Conservation (phyloP, 2,329 filamentous ascomycete species). For the Gnomoniopsis sp. region DNA sequence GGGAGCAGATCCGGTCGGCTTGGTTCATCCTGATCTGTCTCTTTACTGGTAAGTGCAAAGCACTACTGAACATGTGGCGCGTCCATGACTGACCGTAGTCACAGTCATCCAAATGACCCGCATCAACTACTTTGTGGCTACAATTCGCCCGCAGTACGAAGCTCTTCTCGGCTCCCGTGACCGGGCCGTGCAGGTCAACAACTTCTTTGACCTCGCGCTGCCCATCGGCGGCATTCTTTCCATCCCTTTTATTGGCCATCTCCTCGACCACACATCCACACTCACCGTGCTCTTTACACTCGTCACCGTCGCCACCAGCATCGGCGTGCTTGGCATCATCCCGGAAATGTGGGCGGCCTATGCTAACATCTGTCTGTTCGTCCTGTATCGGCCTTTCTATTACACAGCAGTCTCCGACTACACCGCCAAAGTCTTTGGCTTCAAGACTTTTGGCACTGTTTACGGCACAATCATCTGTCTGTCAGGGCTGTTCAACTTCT, state of each 20-base stretch:
- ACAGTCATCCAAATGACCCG: constrained; percentile 67
- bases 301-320: constrained; percentile 67
- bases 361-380: constrained; percentile 72
- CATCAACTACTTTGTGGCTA: constrained; percentile 93
- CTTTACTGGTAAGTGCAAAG: constrained; percentile 60
- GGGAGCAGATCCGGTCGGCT: constrained; percentile 70
- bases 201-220: constrained; percentile 76
- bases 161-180: constrained; percentile 63
- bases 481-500: constrained; percentile 79
- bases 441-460: constrained; percentile 89
- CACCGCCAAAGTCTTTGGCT: constrained; percentile 86
- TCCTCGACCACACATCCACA: constrained; percentile 76
- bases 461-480: constrained; percentile 88
- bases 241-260: constrained; percentile 78
- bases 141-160: constrained; percentile 77
- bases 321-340: constrained; percentile 74
- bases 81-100: not conserved
- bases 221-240: constrained; percentile 80
- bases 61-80: not conserved
- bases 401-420: constrained; percentile 91
- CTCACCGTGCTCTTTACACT: constrained; percentile 67
- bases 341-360: constrained; percentile 70
- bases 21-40: constrained; percentile 85
- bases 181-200: constrained; percentile 68
- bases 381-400: constrained; percentile 83